Conservation (phyloP, 441 rosid species). For the Cnidoscolus chayamansa region DNA sequence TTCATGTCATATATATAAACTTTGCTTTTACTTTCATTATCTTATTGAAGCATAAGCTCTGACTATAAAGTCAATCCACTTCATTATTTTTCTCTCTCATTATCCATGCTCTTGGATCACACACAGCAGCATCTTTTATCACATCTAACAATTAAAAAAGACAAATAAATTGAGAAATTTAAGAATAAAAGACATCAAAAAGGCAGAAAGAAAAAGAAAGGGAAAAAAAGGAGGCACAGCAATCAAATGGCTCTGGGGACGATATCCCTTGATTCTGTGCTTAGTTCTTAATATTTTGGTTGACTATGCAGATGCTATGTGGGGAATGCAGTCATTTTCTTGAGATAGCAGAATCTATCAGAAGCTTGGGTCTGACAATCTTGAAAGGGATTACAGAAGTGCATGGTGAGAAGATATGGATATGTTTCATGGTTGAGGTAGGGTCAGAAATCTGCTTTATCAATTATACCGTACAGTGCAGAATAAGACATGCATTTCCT, state of each 20-base stretch:
- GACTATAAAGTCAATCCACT: neutral
- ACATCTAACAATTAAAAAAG: neutral
- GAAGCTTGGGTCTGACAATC: constrained; percentile 76
- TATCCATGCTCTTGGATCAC: neutral
- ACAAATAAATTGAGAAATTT: neutral
- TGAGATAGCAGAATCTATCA: constrained; percentile 88
- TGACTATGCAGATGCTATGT: constrained; percentile 72
- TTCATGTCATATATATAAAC: neutral
- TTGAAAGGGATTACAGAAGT: constrained; percentile 84
- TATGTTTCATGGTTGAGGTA: constrained; percentile 93
- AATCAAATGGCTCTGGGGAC: neutral
- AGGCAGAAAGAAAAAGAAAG: neutral
- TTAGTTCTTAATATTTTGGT: constrained; percentile 20
- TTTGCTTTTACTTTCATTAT: constrained; percentile 9
- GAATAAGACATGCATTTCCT: neutral
- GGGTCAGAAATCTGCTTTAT: constrained; percentile 8
- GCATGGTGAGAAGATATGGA: constrained; percentile 80
- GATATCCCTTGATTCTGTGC: neutral
- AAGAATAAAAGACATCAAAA: neutral
- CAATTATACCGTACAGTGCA: constrained; percentile 8
- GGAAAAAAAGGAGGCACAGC: neutral
- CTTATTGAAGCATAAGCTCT: constrained; percentile 3
- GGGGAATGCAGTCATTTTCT: constrained; percentile 94
- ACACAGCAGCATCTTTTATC: neutral
- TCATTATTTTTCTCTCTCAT: neutral